Evolutionary conservation across 2,329 filamentous ascomycete species (phyloP).

Genomic region (Paecilomyces dactylethromorphus): DNA sequence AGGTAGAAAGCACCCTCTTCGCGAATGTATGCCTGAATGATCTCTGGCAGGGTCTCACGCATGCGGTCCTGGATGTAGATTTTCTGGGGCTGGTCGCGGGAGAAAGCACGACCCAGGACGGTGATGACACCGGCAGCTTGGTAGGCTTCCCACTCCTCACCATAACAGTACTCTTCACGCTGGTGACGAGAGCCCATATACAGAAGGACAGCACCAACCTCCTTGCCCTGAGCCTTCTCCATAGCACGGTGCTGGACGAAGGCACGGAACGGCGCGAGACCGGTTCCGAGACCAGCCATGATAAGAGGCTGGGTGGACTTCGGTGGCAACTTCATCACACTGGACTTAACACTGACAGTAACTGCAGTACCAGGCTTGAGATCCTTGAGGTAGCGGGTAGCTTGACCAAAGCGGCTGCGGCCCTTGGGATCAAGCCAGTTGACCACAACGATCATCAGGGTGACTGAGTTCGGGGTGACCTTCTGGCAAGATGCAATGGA

Average conservation of each 20-base stretch:
- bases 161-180: conserved; percentile 97
- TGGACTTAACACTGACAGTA: conserved; percentile 92
- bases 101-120: conserved; percentile 87
- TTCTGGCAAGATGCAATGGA: conserved; percentile 98
- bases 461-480: conserved; percentile 81
- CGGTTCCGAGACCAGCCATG: conserved; percentile 98
- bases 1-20: conserved; percentile 93
- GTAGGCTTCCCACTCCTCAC: conserved; percentile 99
- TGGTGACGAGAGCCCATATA: conserved; percentile 98
- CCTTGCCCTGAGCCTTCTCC: conserved; percentile 95
- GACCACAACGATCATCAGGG: conserved; percentile 95
- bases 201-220: conserved; percentile 85
- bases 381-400: conserved; percentile 77
- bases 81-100: conserved; percentile 93
- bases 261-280: conserved; percentile 96
- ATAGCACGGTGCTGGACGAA: conserved; percentile 97
- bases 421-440: conserved; percentile 87
- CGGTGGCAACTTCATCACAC: conserved; percentile 95
- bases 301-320: conserved; percentile 88
- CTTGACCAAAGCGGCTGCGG: conserved; percentile 85
- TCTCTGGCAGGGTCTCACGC: conserved; percentile 76
- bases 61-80: conserved; percentile 99
- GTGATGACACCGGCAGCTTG: conserved; percentile 93
- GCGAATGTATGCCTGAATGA: conserved; percentile 77
- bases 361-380: conserved; percentile 71